Percentiles rank a stretch among this genome's conserved stretches.
Conservation (phyloP, 306 rosid genomes). For the Luffa acutangula region DNA sequence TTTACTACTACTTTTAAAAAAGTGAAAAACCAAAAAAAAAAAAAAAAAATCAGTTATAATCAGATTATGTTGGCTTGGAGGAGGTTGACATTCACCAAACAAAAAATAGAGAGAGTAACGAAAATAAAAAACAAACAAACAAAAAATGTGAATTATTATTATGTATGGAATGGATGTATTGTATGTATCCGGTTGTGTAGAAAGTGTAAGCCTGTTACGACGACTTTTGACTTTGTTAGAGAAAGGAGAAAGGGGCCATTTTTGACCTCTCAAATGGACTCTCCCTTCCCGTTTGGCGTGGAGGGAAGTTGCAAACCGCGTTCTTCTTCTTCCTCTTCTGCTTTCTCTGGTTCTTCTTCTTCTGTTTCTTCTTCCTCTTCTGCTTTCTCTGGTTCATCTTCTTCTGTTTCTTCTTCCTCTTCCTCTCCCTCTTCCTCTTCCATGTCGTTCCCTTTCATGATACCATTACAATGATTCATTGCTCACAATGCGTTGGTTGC, state of each 20-base stretch:
- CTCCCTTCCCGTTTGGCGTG: conserved; percentile 18
- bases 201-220: background rate
- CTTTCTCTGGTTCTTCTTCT: background rate
- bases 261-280: conserved; percentile 18
- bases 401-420: background rate
- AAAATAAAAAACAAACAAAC: background rate
- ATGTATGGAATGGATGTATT: too few species aligned
- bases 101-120: background rate
- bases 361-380: background rate
- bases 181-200: too few species aligned
- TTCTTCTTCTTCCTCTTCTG: background rate
- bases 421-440: background rate
- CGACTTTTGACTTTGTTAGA: conserved; percentile 8
- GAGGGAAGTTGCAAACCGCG: conserved; percentile 25
- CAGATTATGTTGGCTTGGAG: background rate
- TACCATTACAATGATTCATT: conserved; percentile 26
- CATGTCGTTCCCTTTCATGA: conserved; percentile 1
- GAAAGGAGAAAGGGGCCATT: background rate
- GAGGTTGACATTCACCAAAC: background rate
- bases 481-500: conserved; percentile 68
- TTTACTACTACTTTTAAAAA: background rate
- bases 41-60: background rate
- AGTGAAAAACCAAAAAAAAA: background rate
- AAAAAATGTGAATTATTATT: background rate
- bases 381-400: background rate